phyloP scores from a whole-genome alignment of 2,329 filamentous ascomycete species.

The Sodiomyces alkalinus region DNA sequence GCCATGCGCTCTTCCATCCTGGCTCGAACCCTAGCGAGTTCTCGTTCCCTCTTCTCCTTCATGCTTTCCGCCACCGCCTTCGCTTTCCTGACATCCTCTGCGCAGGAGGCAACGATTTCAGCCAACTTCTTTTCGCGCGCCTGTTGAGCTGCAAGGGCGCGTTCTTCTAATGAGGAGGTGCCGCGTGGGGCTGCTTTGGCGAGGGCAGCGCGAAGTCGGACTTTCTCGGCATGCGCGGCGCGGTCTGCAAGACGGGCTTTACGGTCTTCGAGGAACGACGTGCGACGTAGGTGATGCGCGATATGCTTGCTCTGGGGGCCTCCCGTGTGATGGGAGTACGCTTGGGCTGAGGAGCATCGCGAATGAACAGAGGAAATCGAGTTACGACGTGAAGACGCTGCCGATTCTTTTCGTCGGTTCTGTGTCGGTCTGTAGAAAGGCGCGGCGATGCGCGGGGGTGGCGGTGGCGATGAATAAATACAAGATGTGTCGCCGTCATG shows the following conservation, averaged over 20 bases:
- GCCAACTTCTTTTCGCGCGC: constrained; percentile 68
- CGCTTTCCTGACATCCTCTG: constrained; percentile 68
- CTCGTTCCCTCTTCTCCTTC: constrained; percentile 65
- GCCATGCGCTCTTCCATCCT: constrained; percentile 72
- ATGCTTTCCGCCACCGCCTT: constrained; percentile 73
- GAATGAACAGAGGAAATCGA: constrained; percentile 65
- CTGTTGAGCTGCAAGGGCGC: constrained; percentile 61
- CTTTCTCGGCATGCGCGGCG: constrained; percentile 71
- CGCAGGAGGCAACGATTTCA: constrained; percentile 67
- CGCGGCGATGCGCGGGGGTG: constrained; percentile 62
- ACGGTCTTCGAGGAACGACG: constrained; percentile 67
- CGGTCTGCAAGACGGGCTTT: constrained; percentile 67
- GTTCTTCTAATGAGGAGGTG: constrained; percentile 54
- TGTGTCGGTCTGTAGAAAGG: constrained; percentile 58
- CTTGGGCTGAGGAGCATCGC: constrained; percentile 45
- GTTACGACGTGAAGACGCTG: constrained; percentile 64
- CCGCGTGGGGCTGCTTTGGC: constrained; percentile 55
- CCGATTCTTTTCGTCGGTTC: constrained; percentile 57
- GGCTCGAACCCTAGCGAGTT: constrained; percentile 50
- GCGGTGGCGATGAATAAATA: constrained; percentile 35
- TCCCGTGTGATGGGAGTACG: constrained; percentile 33
- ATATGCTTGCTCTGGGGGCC: constrained; percentile 60
- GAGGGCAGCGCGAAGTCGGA: constrained; percentile 58
- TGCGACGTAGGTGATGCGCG: constrained; percentile 64
- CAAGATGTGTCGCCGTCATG: constrained; percentile 19